These are phyloP conservation scores for Pecoramyces ruminantium DNA, from an alignment of 192 early-diverging fungal species.

Conservation along the genomic window DNA sequence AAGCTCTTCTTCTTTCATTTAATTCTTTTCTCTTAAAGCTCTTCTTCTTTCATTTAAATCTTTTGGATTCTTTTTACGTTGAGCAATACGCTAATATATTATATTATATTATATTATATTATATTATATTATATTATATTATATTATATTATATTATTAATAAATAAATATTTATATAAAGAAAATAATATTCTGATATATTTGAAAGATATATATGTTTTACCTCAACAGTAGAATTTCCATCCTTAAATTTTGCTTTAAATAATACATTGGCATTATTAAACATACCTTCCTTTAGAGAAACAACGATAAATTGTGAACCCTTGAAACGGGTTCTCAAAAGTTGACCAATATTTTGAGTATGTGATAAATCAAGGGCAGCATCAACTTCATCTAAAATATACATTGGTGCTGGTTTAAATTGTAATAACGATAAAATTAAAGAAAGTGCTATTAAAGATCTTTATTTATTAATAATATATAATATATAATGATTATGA, in stretches of 20 bases:
- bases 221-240: conserved; percentile 81
- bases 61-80: neutral
- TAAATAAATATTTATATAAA: too few species aligned
- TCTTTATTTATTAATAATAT: conserved; percentile 16
- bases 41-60: neutral
- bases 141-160: too few species aligned
- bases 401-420: conserved; percentile 99
- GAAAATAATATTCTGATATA: neutral
- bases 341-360: conserved; percentile 94
- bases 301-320: conserved; percentile 96
- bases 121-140: too few species aligned
- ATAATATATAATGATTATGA: too few species aligned
- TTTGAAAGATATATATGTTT: too few species aligned
- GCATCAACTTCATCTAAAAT: conserved; percentile 98
- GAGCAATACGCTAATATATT: neutral
- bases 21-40: neutral
- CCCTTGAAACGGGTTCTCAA: conserved; percentile 82
- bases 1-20: neutral
- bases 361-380: conserved; percentile 92
- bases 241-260: conserved; percentile 80
- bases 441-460: conserved; percentile 91
- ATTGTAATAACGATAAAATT: conserved; percentile 88
- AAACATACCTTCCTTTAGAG: conserved; percentile 98
- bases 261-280: conserved; percentile 97
- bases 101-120: too few species aligned